Evolutionary conservation across 2,329 filamentous ascomycete genomes (phyloP).

Genomic region (Colletotrichum aenigma): DNA sequence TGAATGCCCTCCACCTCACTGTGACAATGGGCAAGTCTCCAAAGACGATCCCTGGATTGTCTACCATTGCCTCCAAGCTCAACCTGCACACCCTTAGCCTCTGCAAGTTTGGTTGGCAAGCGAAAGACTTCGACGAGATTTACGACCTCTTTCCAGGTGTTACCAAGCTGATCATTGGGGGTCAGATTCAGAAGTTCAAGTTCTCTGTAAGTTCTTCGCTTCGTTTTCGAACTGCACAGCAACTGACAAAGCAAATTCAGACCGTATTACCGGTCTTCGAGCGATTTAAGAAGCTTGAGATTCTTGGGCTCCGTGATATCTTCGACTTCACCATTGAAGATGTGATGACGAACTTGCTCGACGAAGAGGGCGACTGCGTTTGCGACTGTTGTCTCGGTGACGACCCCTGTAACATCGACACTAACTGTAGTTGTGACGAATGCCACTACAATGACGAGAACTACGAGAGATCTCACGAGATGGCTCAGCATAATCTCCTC

Average conservation of each 20-base stretch:
- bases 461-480: background rate
- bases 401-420: background rate
- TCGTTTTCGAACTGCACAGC: background rate
- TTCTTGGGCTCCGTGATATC: background rate
- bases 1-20: background rate
- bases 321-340: background rate
- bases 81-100: background rate
- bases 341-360: background rate
- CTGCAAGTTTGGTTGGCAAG: background rate
- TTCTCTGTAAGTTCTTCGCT: background rate
- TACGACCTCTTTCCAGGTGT: background rate
- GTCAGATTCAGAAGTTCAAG: background rate
- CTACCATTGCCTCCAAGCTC: background rate
- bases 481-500: background rate
- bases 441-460: background rate
- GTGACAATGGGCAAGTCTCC: fast-evolving
- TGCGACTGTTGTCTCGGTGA: background rate
- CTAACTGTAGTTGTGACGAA: fast-evolving
- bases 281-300: background rate
- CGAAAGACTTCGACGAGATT: background rate
- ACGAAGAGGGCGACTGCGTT: background rate
- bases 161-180: background rate
- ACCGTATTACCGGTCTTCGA: background rate
- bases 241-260: background rate
- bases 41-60: background rate